Percentiles rank a stretch among this genome's conserved stretches.
Evolutionary conservation across 2,329 filamentous ascomycete genomes (phyloP).

Genomic region (Microdochium nivale): DNA sequence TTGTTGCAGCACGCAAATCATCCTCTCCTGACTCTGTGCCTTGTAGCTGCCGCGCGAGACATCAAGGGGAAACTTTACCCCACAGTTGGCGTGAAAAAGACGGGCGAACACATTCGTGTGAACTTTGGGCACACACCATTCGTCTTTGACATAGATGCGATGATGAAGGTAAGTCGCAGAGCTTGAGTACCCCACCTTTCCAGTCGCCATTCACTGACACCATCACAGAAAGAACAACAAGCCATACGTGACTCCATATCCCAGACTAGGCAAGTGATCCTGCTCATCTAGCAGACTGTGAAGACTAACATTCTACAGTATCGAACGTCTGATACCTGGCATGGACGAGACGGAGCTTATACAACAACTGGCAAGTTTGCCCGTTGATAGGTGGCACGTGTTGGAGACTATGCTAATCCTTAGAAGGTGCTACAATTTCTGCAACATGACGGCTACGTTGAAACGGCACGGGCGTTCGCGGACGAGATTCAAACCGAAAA

Average conservation of each 20-base stretch:
- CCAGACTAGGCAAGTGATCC: conserved; percentile 27
- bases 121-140: conserved; percentile 72
- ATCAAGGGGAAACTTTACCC: conserved; percentile 60
- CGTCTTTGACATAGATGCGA: conserved; percentile 80
- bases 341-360: conserved; percentile 70
- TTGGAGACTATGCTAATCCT: conserved; percentile 5
- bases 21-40: conserved; percentile 13
- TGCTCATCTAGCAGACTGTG: background rate
- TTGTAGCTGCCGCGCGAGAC: conserved; percentile 64
- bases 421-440: conserved; percentile 70
- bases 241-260: conserved; percentile 52
- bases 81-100: conserved; percentile 55
- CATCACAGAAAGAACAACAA: conserved; percentile 47
- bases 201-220: conserved; percentile 4
- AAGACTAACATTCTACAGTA: conserved; percentile 25
- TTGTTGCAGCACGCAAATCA: background rate
- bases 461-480: conserved; percentile 82
- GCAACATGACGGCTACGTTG: conserved; percentile 90
- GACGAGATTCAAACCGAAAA: conserved; percentile 71
- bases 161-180: conserved; percentile 55
- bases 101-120: conserved; percentile 50
- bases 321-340: conserved; percentile 52
- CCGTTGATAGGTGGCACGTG: background rate
- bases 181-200: background rate
- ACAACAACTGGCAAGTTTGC: conserved; percentile 58